Base-by-base conservation (phyloP, 257 asterid species). In the Lycium ferocissimum region DNA sequence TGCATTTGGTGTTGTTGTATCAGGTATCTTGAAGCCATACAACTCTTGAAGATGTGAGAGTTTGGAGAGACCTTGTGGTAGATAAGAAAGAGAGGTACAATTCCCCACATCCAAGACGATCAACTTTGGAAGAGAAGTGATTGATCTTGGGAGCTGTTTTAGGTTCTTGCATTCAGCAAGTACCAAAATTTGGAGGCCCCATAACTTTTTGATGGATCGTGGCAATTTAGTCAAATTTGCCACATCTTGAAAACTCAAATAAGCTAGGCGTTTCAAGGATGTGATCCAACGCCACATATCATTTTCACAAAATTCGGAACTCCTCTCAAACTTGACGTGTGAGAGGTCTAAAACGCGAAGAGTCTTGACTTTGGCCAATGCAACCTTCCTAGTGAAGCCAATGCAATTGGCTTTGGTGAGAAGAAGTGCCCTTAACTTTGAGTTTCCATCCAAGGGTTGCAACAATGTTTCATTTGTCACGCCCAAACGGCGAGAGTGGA, bases 311-410 rank as follows among this genome's bases (percentile, higher is more conserved):
- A 69, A 69, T 37, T 69, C 0, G 49, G n/a, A 13, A 4, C 20
- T 72, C 26, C 47, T 75, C 18, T 80, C 79, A 20, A 88, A 65
- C 47, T 11, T 72, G 10, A 73, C 58, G 58, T 76, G 84, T 35
- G 88, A 88, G 70, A 88, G 85, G 71, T 88, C 90, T 40, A 85
- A 75, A 4, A 88, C 89, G 79, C 87, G 81, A 65, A 88, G 87
- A 83, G 89, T 71, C 67, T 53, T 82, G 72, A 86, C 83, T 22
- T 83, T 82, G 14, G 90, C 90, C 83, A 86, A 18, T 73, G 73
- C 84, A 71, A n/a, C 5, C 6, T 53, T 0, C 7, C 75, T 81
- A 40, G 45, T 70, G 79, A 83, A 88, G 54, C 69, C 85, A 15
- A 85, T 88, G 17, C 2, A 20, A 10, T 75, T 38, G 3, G 66